These are phyloP conservation scores for Yarrowia sp. DNA, from an alignment of 805 yeast genomes.

Conservation along the genomic window DNA sequence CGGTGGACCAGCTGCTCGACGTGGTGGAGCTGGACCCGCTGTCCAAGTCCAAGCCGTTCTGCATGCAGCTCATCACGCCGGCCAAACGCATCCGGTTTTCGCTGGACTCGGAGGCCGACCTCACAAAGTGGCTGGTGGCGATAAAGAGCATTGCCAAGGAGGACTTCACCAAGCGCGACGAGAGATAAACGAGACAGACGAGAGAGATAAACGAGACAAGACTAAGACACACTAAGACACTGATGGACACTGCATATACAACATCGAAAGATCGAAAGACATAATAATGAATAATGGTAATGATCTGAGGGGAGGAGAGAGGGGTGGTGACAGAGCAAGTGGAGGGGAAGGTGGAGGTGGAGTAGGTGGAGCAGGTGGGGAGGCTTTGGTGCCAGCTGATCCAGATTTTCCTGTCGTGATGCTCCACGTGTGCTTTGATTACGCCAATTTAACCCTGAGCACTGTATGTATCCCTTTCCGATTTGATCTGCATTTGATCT, in stretches of 20 bases:
- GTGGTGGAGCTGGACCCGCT: slow-evolving; percentile 51
- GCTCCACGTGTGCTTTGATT: too few relatives aligned
- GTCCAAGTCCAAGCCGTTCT: slow-evolving; percentile 44
- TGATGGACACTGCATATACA: background rate
- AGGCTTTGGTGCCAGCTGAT: too few relatives aligned
- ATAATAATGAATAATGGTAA: background rate
- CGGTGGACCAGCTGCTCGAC: slow-evolving; percentile 28
- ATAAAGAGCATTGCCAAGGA: slow-evolving; percentile 35
- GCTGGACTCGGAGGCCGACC: slow-evolving; percentile 45
- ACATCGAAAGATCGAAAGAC: background rate
- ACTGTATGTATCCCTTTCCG: too few relatives aligned
- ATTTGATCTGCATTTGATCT: background rate
- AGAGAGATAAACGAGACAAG: background rate
- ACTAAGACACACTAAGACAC: background rate
- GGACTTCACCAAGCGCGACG: background rate
- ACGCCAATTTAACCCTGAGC: too few relatives aligned
- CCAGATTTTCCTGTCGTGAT: too few relatives aligned
- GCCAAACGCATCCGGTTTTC: slow-evolving; percentile 46
- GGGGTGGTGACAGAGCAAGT: too few relatives aligned
- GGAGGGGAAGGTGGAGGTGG: too few relatives aligned
- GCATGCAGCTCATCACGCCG: slow-evolving; percentile 49
- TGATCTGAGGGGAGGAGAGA: background rate
- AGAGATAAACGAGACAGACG: too few relatives aligned
- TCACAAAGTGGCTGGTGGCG: slow-evolving; percentile 49
- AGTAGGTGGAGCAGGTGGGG: too few relatives aligned